Evolutionary conservation across 2,329 filamentous ascomycete species (phyloP).

Genomic region (Alternaria burnsii): DNA sequence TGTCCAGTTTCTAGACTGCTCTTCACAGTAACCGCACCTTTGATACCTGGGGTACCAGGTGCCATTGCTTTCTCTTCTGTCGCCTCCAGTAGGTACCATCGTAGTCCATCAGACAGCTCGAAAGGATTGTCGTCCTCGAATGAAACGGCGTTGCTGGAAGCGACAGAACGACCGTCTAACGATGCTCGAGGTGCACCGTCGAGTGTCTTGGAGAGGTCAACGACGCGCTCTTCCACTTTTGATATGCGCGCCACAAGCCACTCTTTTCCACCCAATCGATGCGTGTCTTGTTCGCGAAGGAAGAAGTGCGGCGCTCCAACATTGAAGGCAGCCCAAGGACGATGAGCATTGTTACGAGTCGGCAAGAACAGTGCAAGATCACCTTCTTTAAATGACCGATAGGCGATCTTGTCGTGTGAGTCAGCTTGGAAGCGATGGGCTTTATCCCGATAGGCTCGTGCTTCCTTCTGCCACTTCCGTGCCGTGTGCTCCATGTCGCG

Average conservation of each 20-base stretch:
- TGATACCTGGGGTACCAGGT: constrained; percentile 86
- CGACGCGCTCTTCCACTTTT: constrained; percentile 89
- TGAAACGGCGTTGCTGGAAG: constrained; percentile 63
- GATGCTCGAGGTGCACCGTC: constrained; percentile 56
- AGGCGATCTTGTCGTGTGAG: constrained; percentile 94
- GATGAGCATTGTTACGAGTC: constrained; percentile 90
- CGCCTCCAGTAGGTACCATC: constrained; percentile 96
- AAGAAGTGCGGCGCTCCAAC: constrained; percentile 98
- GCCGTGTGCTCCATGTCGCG: constrained; percentile 94
- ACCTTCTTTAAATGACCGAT: constrained; percentile 93
- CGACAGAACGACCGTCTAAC: constrained; percentile 56
- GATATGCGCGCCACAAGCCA: constrained; percentile 97
- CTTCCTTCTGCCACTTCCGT: constrained; percentile 91
- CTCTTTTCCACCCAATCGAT: constrained; percentile 83
- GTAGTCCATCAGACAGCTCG: constrained; percentile 89
- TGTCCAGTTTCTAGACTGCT: constrained; percentile 86
- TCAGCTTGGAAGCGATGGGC: constrained; percentile 82
- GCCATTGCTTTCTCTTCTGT: constrained; percentile 88
- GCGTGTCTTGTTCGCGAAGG: constrained; percentile 87
- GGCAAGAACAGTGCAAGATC: constrained; percentile 94
- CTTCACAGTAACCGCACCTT: constrained; percentile 87
- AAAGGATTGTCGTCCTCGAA: constrained; percentile 95
- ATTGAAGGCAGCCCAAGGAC: constrained; percentile 98
- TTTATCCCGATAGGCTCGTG: constrained; percentile 85
- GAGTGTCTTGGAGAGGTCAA: constrained; percentile 86